Evolutionary conservation across 768 basidiomycete genomes (phyloP), one percentile per base, ranked within the genome.

Genomic region (Pisolithus microcarpus): DNA sequence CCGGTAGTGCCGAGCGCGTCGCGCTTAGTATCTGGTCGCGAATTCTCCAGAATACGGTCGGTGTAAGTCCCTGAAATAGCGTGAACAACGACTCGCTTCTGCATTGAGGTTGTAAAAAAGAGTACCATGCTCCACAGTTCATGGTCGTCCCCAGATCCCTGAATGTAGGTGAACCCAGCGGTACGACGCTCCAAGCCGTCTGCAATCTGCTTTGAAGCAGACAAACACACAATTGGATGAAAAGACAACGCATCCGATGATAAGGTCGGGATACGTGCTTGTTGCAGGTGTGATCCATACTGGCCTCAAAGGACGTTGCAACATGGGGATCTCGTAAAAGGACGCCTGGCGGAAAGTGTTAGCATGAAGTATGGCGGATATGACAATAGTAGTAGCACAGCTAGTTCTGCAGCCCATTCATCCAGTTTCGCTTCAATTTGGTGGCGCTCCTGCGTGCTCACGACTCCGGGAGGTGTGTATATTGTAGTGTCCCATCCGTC

Each of bases 91-190:
- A 30, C 38, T 18, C 28, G 11, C 28, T 65, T n/a, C 40, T 36
- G 26, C 34, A 34, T 34, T 1, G 45, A 48, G 42, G 36, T 43
- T 5, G 31, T 11, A 30, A n/a, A 28, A 28, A 19, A 28, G 15
- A 63, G 28, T 50, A 87, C 88, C 80, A 80, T 79, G 26, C 84
- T 78, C 92, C 91, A 94, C 5, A 87, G 72, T 65, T 96, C 93
- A 61, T 94, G 91, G 59, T 98, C 95, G 60, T 97, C 95, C 0
- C 93, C 95, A 0, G 88, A 90, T 1, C 95, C 95, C 65, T 95
- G 93, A 7, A 97, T 79, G 63, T 97, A 97, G 19, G 82, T 73
- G 62, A 84, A 96, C 0, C 88, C 89, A n/a, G 72, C 67, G 8
- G 72, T 56, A 1, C 85, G 77, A 19, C 86, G 72, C 52, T 87